phyloP scores from a whole-genome alignment of 129 eudicot genomes.

The Lonicera japonica region DNA sequence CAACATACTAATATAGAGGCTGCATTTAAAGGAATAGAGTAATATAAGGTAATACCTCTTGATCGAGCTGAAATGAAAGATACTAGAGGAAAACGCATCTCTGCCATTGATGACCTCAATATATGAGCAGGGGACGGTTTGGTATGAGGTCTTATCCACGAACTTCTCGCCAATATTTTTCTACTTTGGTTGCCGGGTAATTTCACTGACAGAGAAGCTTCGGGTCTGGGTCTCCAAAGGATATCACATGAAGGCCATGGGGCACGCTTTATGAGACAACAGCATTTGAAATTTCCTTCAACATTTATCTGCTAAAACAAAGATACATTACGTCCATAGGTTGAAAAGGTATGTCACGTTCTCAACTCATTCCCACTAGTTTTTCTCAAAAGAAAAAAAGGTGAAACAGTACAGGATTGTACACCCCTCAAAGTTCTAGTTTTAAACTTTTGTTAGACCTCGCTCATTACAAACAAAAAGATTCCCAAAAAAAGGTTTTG shows the following conservation, averaged over 20 bases:
- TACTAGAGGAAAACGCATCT: conserved; percentile 32
- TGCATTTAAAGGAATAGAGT: not conserved
- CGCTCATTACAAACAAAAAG: no score
- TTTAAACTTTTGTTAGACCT: no score
- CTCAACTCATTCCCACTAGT: not conserved
- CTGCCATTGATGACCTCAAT: conserved; percentile 42
- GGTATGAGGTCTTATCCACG: conserved; percentile 37
- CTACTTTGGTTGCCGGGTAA: conserved; percentile 32
- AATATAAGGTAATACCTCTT: conserved; percentile 50
- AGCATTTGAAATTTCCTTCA: conserved; percentile 27
- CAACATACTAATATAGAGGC: conserved; percentile 26
- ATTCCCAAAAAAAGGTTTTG: no score
- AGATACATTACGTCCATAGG: not conserved
- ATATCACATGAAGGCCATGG: conserved; percentile 41
- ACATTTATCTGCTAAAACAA: conserved; percentile 36
- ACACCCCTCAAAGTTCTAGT: no score
- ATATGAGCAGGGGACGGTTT: conserved; percentile 26
- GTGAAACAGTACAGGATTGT: not conserved
- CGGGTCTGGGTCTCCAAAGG: conserved; percentile 32
- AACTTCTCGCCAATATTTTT: conserved; percentile 23
- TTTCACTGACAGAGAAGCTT: conserved; percentile 29
- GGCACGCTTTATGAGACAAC: conserved; percentile 35
- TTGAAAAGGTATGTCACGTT: not conserved
- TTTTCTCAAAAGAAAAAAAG: no score
- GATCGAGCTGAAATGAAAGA: conserved; percentile 33